Base-by-base conservation (phyloP, 352 stramenopile species). In the Globisporangium irregulare region DNA sequence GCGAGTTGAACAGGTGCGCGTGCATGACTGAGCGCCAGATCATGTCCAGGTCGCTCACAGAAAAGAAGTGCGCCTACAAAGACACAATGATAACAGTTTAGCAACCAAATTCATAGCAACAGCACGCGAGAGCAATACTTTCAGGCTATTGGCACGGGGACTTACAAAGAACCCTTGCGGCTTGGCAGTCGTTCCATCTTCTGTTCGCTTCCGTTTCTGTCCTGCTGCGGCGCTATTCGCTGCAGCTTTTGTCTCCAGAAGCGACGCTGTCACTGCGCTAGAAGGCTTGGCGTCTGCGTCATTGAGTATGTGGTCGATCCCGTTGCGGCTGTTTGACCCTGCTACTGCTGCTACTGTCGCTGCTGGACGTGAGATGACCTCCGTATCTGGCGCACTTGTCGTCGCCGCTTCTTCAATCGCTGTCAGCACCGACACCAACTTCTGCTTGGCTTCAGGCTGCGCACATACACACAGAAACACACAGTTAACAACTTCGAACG, bases 21-120 rank as follows among this genome's bases (percentile, higher is more conserved):
- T 90, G 78, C 75, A 89, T 80, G 50, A 90, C 73, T 0, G 78
- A 87, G 9, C 80, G 74, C 81, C 80, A 90, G 4, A 90, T 63
- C 71, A 88, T 84, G 50, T 90, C 80, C 46, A 89, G 43, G 24
- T 89, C 81, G 18, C 58, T 80, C 22, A 87, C 69, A 3, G 78
- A 70, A 34, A 90, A 88, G 59, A 88, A 87, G 70, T 87, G 59
- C 29, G 81, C 79, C 79, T 88, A 46, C 22, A 46, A 59, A 43
- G 20, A 56, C 14, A 60, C 4, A 53, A 36, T 9, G 10, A 41
- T 22, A 36, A 32, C 22, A 32, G 22, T 20, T 15, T n/a, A 58
- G 22, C 22, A 34, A 18, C 27, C 53, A 3, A 12, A 57, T 3
- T 20, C 18, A 61, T 46, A 9, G 12, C 14, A 41, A 54, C 6